Percentiles rank a stretch among this genome's conserved stretches.
These are phyloP conservation scores for Didymella segeticola DNA, from an alignment of 2,329 filamentous ascomycete species.

Conservation along the genomic window DNA sequence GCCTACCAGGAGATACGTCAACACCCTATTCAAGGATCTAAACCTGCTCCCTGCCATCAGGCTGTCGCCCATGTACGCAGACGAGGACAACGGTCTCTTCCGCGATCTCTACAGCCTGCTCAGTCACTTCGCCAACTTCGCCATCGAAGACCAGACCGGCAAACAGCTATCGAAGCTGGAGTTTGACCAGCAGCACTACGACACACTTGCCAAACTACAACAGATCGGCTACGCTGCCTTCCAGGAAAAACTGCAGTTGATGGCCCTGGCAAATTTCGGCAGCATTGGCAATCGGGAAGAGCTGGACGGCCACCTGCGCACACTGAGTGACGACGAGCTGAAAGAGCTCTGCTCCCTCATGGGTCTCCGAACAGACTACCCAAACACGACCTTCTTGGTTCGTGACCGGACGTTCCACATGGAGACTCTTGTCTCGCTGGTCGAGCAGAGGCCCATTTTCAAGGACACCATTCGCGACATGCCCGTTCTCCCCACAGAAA, in stretches of 20 bases:
- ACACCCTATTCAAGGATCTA: slow-evolving; percentile 83
- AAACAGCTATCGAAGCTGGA: slow-evolving; percentile 74
- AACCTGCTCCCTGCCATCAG: slow-evolving; percentile 80
- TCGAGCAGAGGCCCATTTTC: slow-evolving; percentile 81
- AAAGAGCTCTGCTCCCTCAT: slow-evolving; percentile 71
- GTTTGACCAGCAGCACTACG: slow-evolving; percentile 81
- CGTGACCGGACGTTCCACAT: slow-evolving; percentile 69
- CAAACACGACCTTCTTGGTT: slow-evolving; percentile 69
- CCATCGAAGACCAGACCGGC: slow-evolving; percentile 89
- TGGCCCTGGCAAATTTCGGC: slow-evolving; percentile 91
- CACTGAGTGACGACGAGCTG: slow-evolving; percentile 77
- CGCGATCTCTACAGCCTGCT: slow-evolving; percentile 83
- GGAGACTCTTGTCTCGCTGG: slow-evolving; percentile 76
- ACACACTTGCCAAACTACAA: slow-evolving; percentile 78
- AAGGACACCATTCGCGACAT: slow-evolving; percentile 77
- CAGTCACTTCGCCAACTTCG: slow-evolving; percentile 84
- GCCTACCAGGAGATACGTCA: slow-evolving; percentile 92
- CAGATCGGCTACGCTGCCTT: slow-evolving; percentile 77
- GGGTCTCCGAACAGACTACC: slow-evolving; percentile 83
- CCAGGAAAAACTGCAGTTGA: slow-evolving; percentile 86
- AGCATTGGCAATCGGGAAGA: slow-evolving; percentile 83
- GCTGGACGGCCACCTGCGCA: slow-evolving; percentile 75
- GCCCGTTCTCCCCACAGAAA: slow-evolving; percentile 83
- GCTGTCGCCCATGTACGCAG: slow-evolving; percentile 78
- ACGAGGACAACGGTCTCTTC: slow-evolving; percentile 76